Evolutionary conservation across 805 yeast genomes (phyloP), one percentile per base, ranked within the genome.

Genomic region (Candida boidinii): DNA sequence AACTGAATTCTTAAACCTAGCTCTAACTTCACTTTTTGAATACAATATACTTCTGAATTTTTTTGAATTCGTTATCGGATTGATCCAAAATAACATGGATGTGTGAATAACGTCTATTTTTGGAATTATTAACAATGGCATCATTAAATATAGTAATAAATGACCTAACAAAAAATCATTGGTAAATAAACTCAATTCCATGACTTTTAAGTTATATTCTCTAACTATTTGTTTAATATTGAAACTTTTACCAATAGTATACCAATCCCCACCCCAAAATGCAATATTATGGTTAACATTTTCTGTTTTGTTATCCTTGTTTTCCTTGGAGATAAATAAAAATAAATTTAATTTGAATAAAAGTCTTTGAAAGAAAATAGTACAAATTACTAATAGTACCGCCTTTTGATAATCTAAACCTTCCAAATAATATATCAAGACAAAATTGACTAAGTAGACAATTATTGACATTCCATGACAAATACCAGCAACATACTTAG

Each of bases 251-350:
- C 24, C 24, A 17, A 53, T 26, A 2, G 47, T 45, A 17, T 51
- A 43, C 48, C 56, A 51, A 4, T 70, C 70, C 10, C 4, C 61
- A 65, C 17, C 57, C 49, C 3, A 42, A 45, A 15, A 58, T 39
- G 76, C 76, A 70, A 30, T 56, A 59, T 1, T 76, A 76, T 1
- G 73, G 62, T 75, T 76, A 71, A 75, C 76, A 71, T 1, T 72
- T 66, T 24, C 57, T 38, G 37, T 70, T 68, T 2, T 66, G 43
- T 27, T 46, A 42, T 39, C 66, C 68, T 17, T 55, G 62, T 20
- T 49, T 51, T 71, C 77, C 36, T 68, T 50, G 1, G 70, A 60
- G 15, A 70, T 42, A 2, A 55, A 40, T 7, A 57, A 20, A 9
- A 60, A 34, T 21, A 58, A 49, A 2, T 57, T 48, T 4, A 56